phyloP scores from a whole-genome alignment of 225 moss, liverwort and hornwort genomes.

The Takakia lepidozioides region DNA sequence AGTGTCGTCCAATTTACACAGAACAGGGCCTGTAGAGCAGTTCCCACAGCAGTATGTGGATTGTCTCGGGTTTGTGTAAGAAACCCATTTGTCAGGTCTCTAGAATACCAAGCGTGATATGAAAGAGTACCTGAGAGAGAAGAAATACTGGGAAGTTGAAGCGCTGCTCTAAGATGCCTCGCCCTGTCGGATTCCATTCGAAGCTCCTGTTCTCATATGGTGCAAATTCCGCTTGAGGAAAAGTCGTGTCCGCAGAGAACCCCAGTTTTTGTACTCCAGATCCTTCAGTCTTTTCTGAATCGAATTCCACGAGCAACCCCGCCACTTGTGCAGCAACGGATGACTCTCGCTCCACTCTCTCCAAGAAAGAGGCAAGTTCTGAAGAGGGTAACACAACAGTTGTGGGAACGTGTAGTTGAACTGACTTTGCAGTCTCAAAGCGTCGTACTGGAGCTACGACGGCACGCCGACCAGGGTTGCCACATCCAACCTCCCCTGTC shows the following conservation, averaged over 20 bases:
- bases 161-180: conserved; percentile 29
- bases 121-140: conserved; percentile 21
- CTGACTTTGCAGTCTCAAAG: conserved; percentile 5
- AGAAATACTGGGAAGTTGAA: conserved; percentile 45
- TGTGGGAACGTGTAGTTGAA: conserved; percentile 14
- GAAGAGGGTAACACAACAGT: conserved; percentile 31
- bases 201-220: conserved; percentile 55
- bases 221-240: conserved; percentile 75
- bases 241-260: conserved; percentile 61
- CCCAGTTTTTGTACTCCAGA: conserved; percentile 11
- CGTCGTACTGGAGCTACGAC: conserved; percentile 60
- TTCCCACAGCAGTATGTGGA: too few relatives aligned
- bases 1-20: too few relatives aligned
- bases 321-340: conserved; percentile 39
- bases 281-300: conserved; percentile 17
- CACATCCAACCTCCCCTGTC: conserved; percentile 77
- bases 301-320: conserved; percentile 68
- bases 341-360: conserved; percentile 37
- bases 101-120: too few relatives aligned
- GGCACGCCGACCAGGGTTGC: conserved; percentile 44
- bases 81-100: too few relatives aligned
- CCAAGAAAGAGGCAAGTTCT: conserved; percentile 19
- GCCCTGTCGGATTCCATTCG: conserved; percentile 62
- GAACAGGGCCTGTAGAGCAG: too few relatives aligned
- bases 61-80: too few relatives aligned